A percentile compares a stretch with the other conserved stretches of the same genome.
These are phyloP conservation scores for Plasmodium gaboni DNA, from an alignment of 169 alveolate species.

Conservation along the genomic window DNA sequence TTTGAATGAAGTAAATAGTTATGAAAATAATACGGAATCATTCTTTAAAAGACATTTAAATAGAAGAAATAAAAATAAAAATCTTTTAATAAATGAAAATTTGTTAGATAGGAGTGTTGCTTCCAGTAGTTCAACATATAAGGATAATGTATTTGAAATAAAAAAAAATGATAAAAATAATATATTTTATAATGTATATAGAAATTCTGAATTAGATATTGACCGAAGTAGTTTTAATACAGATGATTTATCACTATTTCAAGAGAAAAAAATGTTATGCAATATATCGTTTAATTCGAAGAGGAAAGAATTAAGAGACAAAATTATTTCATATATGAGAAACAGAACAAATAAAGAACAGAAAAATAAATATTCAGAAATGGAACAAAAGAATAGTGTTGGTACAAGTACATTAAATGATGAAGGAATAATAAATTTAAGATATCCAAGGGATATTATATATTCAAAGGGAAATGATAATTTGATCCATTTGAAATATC, in stretches of 20 bases:
- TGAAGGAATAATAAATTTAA: slow-evolving; percentile 15
- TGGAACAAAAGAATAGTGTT: neutral
- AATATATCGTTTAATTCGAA: slow-evolving; percentile 36
- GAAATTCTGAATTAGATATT: slow-evolving; percentile 9
- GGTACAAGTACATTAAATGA: neutral
- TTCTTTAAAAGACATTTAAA: too few relatives aligned
- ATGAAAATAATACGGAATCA: too few relatives aligned
- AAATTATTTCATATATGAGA: slow-evolving; percentile 47
- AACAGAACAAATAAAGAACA: slow-evolving; percentile 33
- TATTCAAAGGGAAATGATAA: neutral
- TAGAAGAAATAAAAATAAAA: slow-evolving; percentile 1
- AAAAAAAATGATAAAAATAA: slow-evolving; percentile 5
- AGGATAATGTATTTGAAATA: slow-evolving; percentile 26
- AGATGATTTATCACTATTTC: neutral
- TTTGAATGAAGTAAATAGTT: too few relatives aligned
- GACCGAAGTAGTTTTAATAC: neutral
- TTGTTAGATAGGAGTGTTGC: slow-evolving; percentile 10
- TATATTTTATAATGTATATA: slow-evolving; percentile 15
- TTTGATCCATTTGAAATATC: neutral
- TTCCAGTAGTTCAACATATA: slow-evolving; percentile 40
- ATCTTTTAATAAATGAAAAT: slow-evolving; percentile 5
- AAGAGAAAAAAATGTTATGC: slow-evolving; percentile 13
- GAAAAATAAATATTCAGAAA: slow-evolving; percentile 14
- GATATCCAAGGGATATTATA: neutral
- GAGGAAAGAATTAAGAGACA: slow-evolving; percentile 28